Evolutionary conservation across 805 yeast species (phyloP).

Genomic region (Spathaspora gorwiae): DNA sequence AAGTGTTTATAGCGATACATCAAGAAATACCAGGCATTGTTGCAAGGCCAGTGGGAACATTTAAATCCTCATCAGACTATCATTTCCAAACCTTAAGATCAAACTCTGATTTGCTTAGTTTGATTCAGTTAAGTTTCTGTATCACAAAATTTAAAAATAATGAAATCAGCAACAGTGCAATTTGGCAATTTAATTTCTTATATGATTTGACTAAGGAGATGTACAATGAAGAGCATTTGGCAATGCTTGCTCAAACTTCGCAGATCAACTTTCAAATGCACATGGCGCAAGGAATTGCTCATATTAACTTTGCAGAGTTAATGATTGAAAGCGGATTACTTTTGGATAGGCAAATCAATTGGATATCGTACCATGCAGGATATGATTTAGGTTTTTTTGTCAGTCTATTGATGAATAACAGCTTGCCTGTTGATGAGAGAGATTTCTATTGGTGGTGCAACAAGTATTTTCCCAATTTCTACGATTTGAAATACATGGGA

Average conservation of each 20-base stretch:
- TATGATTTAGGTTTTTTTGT: slow-evolving; percentile 90
- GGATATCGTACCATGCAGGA: slow-evolving; percentile 93
- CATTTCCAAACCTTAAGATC: slow-evolving; percentile 94
- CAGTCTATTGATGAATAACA: slow-evolving; percentile 66
- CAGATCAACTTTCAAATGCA: slow-evolving; percentile 71
- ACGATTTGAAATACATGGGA: slow-evolving; percentile 66
- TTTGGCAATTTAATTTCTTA: slow-evolving; percentile 96
- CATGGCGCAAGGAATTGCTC: slow-evolving; percentile 71
- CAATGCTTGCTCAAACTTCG: slow-evolving; percentile 75
- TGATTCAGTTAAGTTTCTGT: slow-evolving; percentile 65
- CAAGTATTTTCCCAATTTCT: slow-evolving; percentile 74
- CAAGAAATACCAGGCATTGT: slow-evolving; percentile 96
- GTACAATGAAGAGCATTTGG: slow-evolving; percentile 83
- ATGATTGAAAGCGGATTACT: slow-evolving; percentile 83
- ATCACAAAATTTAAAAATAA: slow-evolving; percentile 32
- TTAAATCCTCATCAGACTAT: slow-evolving; percentile 83
- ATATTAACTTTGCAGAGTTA: slow-evolving; percentile 75
- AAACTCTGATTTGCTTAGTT: slow-evolving; percentile 79
- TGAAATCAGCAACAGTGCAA: slow-evolving; percentile 63
- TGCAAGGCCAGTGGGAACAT: slow-evolving; percentile 93
- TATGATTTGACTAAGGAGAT: slow-evolving; percentile 76
- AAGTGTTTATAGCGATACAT: slow-evolving; percentile 61
- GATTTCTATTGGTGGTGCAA: slow-evolving; percentile 71
- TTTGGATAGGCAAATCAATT: slow-evolving; percentile 62
- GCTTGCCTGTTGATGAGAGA: slow-evolving; percentile 75